A percentile compares a stretch with the other conserved stretches of the same genome.
Evolutionary conservation across 78 protist species (phyloP).

Genomic region (Dictyostelium intermedium): DNA sequence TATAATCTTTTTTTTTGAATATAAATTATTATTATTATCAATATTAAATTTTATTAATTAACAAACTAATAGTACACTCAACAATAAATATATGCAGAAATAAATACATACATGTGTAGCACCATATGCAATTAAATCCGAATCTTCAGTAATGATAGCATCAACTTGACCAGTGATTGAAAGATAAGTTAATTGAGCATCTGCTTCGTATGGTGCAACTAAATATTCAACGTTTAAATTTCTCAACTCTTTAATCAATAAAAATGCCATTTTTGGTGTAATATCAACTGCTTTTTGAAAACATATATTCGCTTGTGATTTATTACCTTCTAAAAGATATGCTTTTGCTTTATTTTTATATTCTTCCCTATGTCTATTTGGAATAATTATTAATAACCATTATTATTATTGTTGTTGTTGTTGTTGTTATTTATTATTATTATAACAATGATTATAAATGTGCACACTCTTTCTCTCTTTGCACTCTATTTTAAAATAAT

Average conservation of each 20-base stretch:
- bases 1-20: constrained; percentile 22
- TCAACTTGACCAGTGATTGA: constrained; percentile 59
- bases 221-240: constrained; percentile 67
- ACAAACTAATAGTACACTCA: too few species aligned
- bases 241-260: constrained; percentile 80
- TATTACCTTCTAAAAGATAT: constrained; percentile 60
- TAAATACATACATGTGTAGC: constrained; percentile 24
- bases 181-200: constrained; percentile 98
- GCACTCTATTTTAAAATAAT: too few species aligned
- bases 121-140: constrained; percentile 96
- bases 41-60: neutral
- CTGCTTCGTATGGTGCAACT: constrained; percentile 99
- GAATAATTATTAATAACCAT: neutral
- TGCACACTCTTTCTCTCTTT: too few species aligned
- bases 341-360: constrained; percentile 31
- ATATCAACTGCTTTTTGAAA: constrained; percentile 86
- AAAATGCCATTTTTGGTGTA: constrained; percentile 88
- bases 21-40: neutral
- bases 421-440: neutral
- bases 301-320: constrained; percentile 23
- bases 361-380: constrained; percentile 38
- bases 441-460: neutral
- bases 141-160: constrained; percentile 97
- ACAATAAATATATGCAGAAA: too few species aligned
- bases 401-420: too few species aligned